Evolutionary conservation across 2,329 filamentous ascomycete genomes (phyloP), one percentile per base, ranked within the genome.

Genomic region (Graphiopsis chlorocephala): DNA sequence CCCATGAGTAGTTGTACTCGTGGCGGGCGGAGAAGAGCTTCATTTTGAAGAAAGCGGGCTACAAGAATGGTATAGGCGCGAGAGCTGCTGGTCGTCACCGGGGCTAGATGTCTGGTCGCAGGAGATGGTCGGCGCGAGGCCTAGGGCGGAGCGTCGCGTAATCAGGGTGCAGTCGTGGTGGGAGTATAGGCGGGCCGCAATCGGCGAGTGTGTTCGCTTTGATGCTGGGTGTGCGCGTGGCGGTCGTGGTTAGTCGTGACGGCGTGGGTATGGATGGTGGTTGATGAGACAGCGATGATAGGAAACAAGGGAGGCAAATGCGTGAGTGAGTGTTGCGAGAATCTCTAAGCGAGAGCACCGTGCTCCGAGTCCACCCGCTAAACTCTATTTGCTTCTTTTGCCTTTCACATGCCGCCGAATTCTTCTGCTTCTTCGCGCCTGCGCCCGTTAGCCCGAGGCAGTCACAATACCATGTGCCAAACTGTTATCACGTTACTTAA

Each of bases 1-100:
- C 92, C 95, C 95, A 99, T 53, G 94, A 96, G 84, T 99, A 99
- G 82, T 97, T 86, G 81, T 96, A 99, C 67, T 92, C 93, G 80
- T 92, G 91, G 45, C 84, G 83, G 74, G 92, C 96, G 72, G 92
- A 91, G 76, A 98, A 98, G 80, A 98, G 91, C 85, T 96, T 97
- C 95, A 99, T 98, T 8, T 55, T 38, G 29, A 55, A 14, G 33
- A 55, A 14, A 25, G 20, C 31, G 17, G 28, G 58, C 58, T 52
- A 35, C 48, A 55, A 55, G 35, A 23, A 62, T 42, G 29, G 48
- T 45, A 35, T 17, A 14, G 48, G 48, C 33, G 31, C 60, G 33
- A 62, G 60, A n/a, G 20, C 31, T 14, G 26, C 8, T 55, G 55
- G 60, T 55, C 60, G 60, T 62, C 48, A 31, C 48, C 33, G 60